Evolutionary conservation across 2,329 filamentous ascomycete genomes (phyloP), one percentile per base, ranked within the genome.

Genomic region (Lasiodiplodia sp.): DNA sequence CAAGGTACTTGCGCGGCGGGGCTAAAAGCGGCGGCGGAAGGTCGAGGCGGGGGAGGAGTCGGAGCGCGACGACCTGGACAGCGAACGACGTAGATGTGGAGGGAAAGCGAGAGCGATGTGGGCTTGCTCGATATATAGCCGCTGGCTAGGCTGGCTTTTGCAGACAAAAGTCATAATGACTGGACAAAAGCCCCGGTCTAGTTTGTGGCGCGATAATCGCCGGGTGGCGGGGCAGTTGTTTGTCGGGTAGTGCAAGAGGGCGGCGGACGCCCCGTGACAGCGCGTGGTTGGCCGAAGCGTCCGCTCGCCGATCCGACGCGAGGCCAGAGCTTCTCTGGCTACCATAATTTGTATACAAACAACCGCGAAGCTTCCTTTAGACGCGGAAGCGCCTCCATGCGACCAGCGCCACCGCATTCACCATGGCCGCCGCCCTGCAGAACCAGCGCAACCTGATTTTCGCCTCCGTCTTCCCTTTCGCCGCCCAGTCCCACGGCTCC

Each of bases 401-500:
- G 25, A 58, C 40, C 55, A 52, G 8, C 37, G n/a, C 38, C 40
- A 21, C 53, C 31, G 11, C 23, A 18, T n/a, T 52, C 53, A 11
- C 31, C 56, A 68, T 68, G 67, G 58, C 67, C 11, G 67, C 67
- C 40, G 58, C 58, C 38, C 44, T 65, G 18, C 67, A 51, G 28
- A 49, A 64, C 67, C 52, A 64, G 23, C 67, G 57, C 58, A 53
- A 55, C 62, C 73, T 76, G 56, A 73, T 82, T 71, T 82, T 84
- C 76, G 75, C 77, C 47, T 82, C 83, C 44, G 78, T 85, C 69
- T 85, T 85, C 71, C 80, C 82, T 18, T 73, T 78, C 12, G 58
- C 67, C 51, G 37, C 52, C 56, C 44, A 49, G 12, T 49, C 56
- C 31, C 67, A 68, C 51, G 28, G 23, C 21, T 28, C 47, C 34